Evolutionary conservation across 768 basidiomycete species (phyloP), one percentile per base, ranked within the genome.

Genomic region (Termitomyces sp.): DNA sequence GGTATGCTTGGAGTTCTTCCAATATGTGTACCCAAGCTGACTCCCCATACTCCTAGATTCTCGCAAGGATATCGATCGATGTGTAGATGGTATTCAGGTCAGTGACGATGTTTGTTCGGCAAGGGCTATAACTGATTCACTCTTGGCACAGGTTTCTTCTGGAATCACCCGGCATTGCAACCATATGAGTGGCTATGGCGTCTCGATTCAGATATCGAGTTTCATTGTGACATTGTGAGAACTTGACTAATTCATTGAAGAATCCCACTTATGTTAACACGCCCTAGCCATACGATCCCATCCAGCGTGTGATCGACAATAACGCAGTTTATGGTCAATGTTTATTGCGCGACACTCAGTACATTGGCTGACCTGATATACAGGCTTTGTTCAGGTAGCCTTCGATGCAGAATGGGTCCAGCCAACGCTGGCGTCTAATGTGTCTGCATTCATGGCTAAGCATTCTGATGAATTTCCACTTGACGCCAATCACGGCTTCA

Each of bases 51-150:
- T n/a, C 40, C 26, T 39, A 69, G 68, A 12, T 71, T 68, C 56
- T 65, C 67, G 0, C 60, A 62, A 12, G 70, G 68, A 22, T 71
- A 71, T 59, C 66, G 70, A 13, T 61, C 69, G 13, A 71, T 71
- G 70, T 71, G 70, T 51, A 60, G 70, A 51, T 71, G 61, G 51
- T 71, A 71, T 42, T 71, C 70, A 46, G 70, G 69, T 71, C 46
- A 42, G 52, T 53, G 18, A 37, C 39, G 33, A 27, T 22, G 32
- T 22, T 30, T 26, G 24, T 30, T 52, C 18, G 26, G n/a, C 48
- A 52, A n/a, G 5, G 18, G 24, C 9, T 55, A 34, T 32, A 20
- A 26, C 51, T 62, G 33, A 62, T 37, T 18, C 42, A 9, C n/a
- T 40, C 30, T 30, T 54, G 45, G 33, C n/a, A 39, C 43, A 71